These are phyloP conservation scores for Rhodotorula taiwanensis DNA, from an alignment of 768 basidiomycete species.

Conservation along the genomic window DNA sequence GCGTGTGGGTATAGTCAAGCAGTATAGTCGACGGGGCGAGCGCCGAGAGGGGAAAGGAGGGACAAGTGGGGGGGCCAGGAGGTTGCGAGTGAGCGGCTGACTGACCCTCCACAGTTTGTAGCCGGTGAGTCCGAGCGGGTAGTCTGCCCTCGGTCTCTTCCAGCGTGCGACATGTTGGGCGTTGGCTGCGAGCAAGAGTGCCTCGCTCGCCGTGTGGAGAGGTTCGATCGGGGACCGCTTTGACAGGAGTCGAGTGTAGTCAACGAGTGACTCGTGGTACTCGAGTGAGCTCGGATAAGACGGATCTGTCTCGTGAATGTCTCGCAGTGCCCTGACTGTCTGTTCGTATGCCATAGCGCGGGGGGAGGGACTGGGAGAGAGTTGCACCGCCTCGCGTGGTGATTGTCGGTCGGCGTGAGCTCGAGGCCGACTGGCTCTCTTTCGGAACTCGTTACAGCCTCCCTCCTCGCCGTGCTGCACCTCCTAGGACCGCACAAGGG, in stretches of 20 bases:
- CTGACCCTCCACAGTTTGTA: constrained; percentile 30
- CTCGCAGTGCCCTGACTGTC: no score
- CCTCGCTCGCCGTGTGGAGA: background rate
- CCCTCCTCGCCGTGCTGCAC: background rate
- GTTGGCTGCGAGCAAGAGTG: constrained; percentile 8
- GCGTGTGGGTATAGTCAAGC: no score
- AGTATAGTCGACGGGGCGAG: no score
- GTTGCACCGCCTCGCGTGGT: no score
- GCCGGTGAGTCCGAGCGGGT: constrained; percentile 5
- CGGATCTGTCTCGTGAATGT: no score
- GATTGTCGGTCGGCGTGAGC: no score
- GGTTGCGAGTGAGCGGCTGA: no score
- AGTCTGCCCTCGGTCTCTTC: constrained; percentile 9
- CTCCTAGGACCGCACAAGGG: no score
- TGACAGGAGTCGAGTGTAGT: background rate
- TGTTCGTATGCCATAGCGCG: no score
- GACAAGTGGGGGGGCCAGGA: no score
- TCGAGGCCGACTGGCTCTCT: no score
- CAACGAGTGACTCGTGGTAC: constrained; percentile 16
- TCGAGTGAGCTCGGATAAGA: background rate
- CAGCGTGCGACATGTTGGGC: constrained; percentile 18
- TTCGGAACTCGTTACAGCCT: background rate
- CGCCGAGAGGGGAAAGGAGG: background rate
- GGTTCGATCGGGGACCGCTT: background rate
- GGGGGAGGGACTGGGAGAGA: no score